These are phyloP conservation scores for Chrysoporthe austroafricana DNA, from an alignment of 2,329 filamentous ascomycete genomes.

Conservation along the genomic window DNA sequence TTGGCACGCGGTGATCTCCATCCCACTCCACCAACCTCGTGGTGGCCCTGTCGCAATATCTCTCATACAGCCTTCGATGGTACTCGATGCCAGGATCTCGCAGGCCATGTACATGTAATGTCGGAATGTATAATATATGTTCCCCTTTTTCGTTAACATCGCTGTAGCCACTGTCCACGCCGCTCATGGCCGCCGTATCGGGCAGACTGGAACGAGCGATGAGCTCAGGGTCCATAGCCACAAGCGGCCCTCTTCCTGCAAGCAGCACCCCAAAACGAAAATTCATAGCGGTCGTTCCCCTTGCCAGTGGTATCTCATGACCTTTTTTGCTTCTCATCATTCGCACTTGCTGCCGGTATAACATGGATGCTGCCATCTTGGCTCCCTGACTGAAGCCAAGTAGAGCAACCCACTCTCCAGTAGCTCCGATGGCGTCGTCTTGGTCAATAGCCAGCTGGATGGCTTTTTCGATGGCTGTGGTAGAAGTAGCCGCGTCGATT, in stretches of 20 bases:
- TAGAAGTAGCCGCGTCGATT: background rate
- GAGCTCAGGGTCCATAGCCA: background rate
- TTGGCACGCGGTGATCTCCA: constrained; percentile 4
- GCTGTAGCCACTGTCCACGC: constrained; percentile 1
- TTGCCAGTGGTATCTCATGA: background rate
- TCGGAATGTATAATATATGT: background rate
- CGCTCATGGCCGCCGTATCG: background rate
- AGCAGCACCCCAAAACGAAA: background rate
- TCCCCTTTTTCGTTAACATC: background rate
- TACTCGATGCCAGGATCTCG: constrained; percentile 30
- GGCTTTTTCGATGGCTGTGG: background rate
- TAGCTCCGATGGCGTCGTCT: constrained; percentile 52
- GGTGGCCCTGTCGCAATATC: background rate
- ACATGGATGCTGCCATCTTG: background rate
- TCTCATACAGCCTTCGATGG: constrained; percentile 19
- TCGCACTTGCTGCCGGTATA: background rate
- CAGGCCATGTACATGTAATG: background rate
- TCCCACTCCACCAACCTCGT: constrained; percentile 4
- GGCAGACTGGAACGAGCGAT: background rate
- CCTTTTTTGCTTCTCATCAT: background rate
- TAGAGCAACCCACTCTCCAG: constrained; percentile 62
- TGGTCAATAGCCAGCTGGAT: constrained; percentile 24
- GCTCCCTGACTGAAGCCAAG: constrained; percentile 13
- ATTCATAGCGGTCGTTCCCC: background rate
- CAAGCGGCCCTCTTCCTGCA: background rate